Base-by-base conservation (phyloP, 306 rosid species). In the Vachellia pachyceras region DNA sequence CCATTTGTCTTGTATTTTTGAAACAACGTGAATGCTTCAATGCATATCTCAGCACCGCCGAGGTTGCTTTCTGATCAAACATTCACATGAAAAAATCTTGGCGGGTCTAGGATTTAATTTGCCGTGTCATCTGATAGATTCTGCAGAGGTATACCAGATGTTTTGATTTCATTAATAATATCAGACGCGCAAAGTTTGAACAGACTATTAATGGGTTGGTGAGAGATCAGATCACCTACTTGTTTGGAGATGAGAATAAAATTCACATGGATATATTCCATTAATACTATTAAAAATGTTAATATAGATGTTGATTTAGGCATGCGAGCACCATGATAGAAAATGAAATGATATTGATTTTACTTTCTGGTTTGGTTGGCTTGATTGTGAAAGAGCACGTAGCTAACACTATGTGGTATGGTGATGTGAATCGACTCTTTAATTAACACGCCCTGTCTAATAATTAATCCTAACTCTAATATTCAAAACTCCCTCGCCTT, bases 1-100 rank as follows among this genome's bases (percentile, higher is more conserved):
- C 82, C 76, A 64, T 85, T 65, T 91, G 90, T 85, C 86, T 47
- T 80, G 81, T 42, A 25, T 82, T 85, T 85, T 72, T 52, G 35
- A 64, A 86, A 84, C 90, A 84, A 69, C 25, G 72, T 85, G 45
- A 81, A 68, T 40, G 11, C 77, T 75, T 76, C 67, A 36, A 66
- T 67, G 61, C 75, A 22, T 63, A 58, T 73, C 55, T 6, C 78
- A 36, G 80, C 85, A 85, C 78, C 83, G 60, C 63, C 65, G 39
- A 72, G 69, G 73, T 68, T 77, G 77, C 80, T 72, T 80, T 77
- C 42, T 11, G 33, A 29, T 29, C 1, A 1, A 40, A 69, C 45
- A 33, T 58, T 46, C 49, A 23, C 60, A 47, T 61, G 25, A 46
- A 63, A 35, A 37, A 20, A 42, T 29, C 36, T 22, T 20, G 39